Percentiles rank a stretch among this genome's conserved stretches.
Evolutionary conservation across 1,284 basidiomycete species (phyloP).

Genomic region (Schizophyllum commune): DNA sequence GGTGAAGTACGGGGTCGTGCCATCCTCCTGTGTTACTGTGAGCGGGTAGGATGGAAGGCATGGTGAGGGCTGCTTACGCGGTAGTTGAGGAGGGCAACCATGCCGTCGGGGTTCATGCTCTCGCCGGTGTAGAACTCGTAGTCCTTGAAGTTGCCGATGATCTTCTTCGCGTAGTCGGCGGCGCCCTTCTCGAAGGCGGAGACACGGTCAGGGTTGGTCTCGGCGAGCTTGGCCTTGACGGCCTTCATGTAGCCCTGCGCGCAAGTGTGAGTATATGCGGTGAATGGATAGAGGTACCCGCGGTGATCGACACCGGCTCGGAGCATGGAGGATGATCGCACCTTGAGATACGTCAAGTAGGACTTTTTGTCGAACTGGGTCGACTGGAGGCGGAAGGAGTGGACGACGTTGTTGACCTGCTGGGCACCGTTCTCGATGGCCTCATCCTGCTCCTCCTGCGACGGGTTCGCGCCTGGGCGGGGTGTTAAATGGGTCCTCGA

Average conservation of each 20-base stretch:
- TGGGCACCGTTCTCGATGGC: slow-evolving; percentile 71
- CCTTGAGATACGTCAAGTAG: slow-evolving; percentile 86
- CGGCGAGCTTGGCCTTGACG: slow-evolving; percentile 41
- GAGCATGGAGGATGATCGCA: slow-evolving; percentile 14
- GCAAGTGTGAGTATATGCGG: background rate
- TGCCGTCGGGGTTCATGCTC: slow-evolving; percentile 80
- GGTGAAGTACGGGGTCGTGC: slow-evolving; percentile 80
- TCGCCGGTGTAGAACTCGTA: slow-evolving; percentile 91
- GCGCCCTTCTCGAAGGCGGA: slow-evolving; percentile 84
- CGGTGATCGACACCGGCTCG: too few relatives aligned
- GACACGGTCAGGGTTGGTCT: slow-evolving; percentile 63
- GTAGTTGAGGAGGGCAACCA: slow-evolving; percentile 87
- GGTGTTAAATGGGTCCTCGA: slow-evolving; percentile 5
- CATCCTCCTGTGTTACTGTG: slow-evolving; percentile 45
- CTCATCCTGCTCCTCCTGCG: slow-evolving; percentile 85
- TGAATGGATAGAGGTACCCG: background rate
- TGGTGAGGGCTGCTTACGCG: slow-evolving; percentile 36
- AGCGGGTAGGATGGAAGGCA: slow-evolving; percentile 8
- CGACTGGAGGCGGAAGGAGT: slow-evolving; percentile 86
- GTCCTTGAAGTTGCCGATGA: slow-evolving; percentile 86
- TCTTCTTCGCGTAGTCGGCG: slow-evolving; percentile 74
- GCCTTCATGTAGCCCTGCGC: slow-evolving; percentile 41
- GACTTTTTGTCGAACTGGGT: slow-evolving; percentile 92
- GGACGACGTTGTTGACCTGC: slow-evolving; percentile 86
- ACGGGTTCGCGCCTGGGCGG: slow-evolving; percentile 76